phyloP scores from a whole-genome alignment of 2,329 filamentous ascomycete genomes.

The Clarireedia hainanense region DNA sequence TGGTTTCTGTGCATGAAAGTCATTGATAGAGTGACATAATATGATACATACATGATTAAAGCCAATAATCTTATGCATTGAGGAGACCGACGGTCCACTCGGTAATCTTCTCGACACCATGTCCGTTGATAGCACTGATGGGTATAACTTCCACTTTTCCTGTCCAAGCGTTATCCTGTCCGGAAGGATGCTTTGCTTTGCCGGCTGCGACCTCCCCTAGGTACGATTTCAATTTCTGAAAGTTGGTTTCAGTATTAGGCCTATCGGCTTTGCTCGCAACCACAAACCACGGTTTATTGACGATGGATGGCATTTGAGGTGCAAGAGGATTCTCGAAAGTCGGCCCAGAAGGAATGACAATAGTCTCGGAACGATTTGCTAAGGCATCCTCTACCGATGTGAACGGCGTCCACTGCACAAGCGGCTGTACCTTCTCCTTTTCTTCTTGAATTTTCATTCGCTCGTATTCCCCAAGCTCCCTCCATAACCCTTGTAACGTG shows the following conservation, averaged over 20 bases:
- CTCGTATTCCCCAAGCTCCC: constrained; percentile 80
- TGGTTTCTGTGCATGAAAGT: background rate
- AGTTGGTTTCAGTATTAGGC: constrained; percentile 71
- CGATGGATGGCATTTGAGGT: constrained; percentile 43
- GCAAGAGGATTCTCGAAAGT: constrained; percentile 21
- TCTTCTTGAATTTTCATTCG: constrained; percentile 61
- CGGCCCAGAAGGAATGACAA: constrained; percentile 20
- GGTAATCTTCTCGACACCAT: constrained; percentile 70
- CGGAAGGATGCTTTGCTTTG: constrained; percentile 63
- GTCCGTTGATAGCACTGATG: constrained; percentile 79
- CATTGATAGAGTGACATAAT: constrained; percentile 4
- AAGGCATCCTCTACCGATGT: constrained; percentile 35
- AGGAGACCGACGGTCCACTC: constrained; percentile 65
- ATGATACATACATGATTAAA: constrained; percentile 3
- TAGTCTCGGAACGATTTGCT: constrained; percentile 24
- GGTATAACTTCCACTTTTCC: constrained; percentile 65
- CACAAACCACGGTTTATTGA: constrained; percentile 95
- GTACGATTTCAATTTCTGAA: constrained; percentile 60
- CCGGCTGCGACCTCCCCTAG: constrained; percentile 58
- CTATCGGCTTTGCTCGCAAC: constrained; percentile 90
- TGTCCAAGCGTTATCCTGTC: constrained; percentile 48
- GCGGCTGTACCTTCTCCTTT: constrained; percentile 57
- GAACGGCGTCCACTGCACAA: constrained; percentile 48
- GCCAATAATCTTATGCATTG: constrained; percentile 11
- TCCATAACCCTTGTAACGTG: constrained; percentile 78